Evolutionary conservation across 805 yeast genomes (phyloP).

Genomic region (Kregervanrija fluxuum): DNA sequence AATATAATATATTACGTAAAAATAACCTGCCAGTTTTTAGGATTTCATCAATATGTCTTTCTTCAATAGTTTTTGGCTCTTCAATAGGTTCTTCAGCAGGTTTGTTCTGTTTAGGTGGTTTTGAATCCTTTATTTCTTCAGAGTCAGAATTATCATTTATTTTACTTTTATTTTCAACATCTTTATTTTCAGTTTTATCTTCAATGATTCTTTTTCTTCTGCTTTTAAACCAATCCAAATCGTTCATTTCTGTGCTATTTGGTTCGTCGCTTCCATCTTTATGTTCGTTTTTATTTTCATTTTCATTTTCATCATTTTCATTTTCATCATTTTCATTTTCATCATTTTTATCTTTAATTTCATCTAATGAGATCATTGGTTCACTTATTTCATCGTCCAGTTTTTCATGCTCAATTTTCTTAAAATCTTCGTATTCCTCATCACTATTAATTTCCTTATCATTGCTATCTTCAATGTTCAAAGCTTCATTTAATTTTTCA

Average conservation of each 20-base stretch:
- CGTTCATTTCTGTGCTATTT: constrained; percentile 44
- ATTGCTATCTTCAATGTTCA: constrained; percentile 20
- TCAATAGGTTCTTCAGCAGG: constrained; percentile 27
- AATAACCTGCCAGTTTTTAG: constrained; percentile 73
- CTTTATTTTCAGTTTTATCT: constrained; percentile 7
- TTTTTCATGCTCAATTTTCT: constrained; percentile 23
- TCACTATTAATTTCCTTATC: constrained; percentile 35
- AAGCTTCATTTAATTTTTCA: constrained; percentile 36
- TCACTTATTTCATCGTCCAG: constrained; percentile 39
- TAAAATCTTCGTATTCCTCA: constrained; percentile 46
- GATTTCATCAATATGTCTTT: constrained; percentile 43
- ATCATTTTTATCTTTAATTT: constrained; percentile 21
- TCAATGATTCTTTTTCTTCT: constrained; percentile 61
- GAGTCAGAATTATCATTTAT: background rate
- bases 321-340: constrained; percentile 50
- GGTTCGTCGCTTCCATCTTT: constrained; percentile 16
- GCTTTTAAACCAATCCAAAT: constrained; percentile 80
- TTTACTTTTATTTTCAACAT: background rate
- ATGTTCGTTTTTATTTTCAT: constrained; percentile 43
- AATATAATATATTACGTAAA: constrained; percentile 76
- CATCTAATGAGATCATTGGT: constrained; percentile 25
- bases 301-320: constrained; percentile 39
- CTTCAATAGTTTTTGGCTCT: constrained; percentile 33
- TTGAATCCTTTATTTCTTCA: constrained; percentile 7
- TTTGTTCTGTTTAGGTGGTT: constrained; percentile 36